These are phyloP conservation scores for Cladochytrium replicatum DNA, from an alignment of 192 early-diverging fungal genomes.

Conservation along the genomic window DNA sequence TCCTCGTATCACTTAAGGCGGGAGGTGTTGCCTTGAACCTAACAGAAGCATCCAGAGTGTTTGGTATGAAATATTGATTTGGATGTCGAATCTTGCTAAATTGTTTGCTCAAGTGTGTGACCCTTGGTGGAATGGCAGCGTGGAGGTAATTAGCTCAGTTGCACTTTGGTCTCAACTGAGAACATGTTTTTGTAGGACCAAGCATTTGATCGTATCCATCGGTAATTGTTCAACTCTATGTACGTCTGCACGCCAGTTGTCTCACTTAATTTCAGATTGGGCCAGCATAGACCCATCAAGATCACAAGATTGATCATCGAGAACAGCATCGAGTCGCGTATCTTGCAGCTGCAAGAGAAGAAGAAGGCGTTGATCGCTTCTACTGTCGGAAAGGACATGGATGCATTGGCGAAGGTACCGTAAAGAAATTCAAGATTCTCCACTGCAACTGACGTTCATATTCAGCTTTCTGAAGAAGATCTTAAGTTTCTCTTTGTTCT, in stretches of 20 bases:
- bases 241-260: too few relatives aligned
- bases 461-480: constrained; percentile 58
- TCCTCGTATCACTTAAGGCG: constrained; percentile 82
- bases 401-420: constrained; percentile 56
- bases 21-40: constrained; percentile 88
- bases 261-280: too few relatives aligned
- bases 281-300: constrained; percentile 85
- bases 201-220: constrained; percentile 92
- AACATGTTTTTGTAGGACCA: constrained; percentile 40
- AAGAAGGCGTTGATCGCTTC: constrained; percentile 81
- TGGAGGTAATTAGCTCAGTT: constrained; percentile 17
- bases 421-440: neutral
- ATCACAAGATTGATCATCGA: constrained; percentile 84
- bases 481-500: constrained; percentile 76
- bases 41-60: constrained; percentile 80
- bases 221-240: too few relatives aligned
- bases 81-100: too few relatives aligned
- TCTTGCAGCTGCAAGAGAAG: constrained; percentile 87
- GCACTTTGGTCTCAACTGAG: too few relatives aligned
- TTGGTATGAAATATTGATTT: constrained; percentile 40
- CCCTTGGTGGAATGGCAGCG: constrained; percentile 67
- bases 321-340: constrained; percentile 83
- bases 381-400: constrained; percentile 75
- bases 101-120: constrained; percentile 54
- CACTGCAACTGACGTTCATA: neutral